Percentiles rank a stretch among this genome's conserved stretches.
Conservation (phyloP, 108 stramenopile species). For the Skeletonema potamos region DNA sequence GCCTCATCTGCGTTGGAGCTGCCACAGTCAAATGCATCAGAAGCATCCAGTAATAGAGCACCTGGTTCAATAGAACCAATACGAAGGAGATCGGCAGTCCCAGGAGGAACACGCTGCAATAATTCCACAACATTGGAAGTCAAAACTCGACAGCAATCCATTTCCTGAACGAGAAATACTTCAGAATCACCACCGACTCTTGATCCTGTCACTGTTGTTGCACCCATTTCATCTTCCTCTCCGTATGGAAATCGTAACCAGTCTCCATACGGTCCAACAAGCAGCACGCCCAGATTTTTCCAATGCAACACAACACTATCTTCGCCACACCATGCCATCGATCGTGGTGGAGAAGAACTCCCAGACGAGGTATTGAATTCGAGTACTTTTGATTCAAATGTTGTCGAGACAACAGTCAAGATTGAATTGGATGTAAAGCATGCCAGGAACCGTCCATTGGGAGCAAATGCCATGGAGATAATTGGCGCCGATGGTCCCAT, state of each 20-base stretch:
- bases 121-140: conserved; percentile 82
- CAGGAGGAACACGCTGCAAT: conserved; percentile 91
- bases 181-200: conserved; percentile 36
- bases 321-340: conserved; percentile 95
- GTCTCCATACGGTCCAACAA: conserved; percentile 97
- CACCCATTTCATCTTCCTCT: conserved; percentile 41
- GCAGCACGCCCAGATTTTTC: conserved; percentile 89
- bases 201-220: background rate
- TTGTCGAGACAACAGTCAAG: conserved; percentile 89
- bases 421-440: conserved; percentile 87
- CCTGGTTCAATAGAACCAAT: conserved; percentile 93
- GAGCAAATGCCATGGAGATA: conserved; percentile 87
- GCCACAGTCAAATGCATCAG: conserved; percentile 91
- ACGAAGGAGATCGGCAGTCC: conserved; percentile 80
- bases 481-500: conserved; percentile 56
- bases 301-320: conserved; percentile 93
- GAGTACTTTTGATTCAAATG: conserved; percentile 89
- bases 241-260: conserved; percentile 89
- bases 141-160: conserved; percentile 92
- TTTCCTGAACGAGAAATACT: conserved; percentile 87
- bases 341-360: conserved; percentile 62
- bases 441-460: conserved; percentile 94
- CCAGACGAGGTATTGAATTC: conserved; percentile 90
- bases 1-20: conserved; percentile 83
- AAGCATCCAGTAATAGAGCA: conserved; percentile 93